Base-by-base conservation (phyloP, 225 moss, liverwort and hornwort genomes). In the Marchantia polymorpha region DNA sequence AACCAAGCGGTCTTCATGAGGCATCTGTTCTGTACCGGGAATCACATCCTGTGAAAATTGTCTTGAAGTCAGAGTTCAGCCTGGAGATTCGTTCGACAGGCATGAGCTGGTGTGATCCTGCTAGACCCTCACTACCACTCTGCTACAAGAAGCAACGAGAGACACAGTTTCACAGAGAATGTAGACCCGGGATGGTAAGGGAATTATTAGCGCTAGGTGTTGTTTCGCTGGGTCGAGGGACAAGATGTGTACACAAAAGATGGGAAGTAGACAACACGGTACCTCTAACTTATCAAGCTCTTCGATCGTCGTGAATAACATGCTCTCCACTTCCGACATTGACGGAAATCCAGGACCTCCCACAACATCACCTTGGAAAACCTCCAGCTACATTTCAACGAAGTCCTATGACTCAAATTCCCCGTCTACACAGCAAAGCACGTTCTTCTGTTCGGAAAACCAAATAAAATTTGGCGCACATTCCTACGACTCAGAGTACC, bases 301-400 rank as follows among this genome's bases (percentile, higher is more conserved):
- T 13, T 79, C 69, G 12, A 79, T 69, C 30, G 78, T 79, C 11
- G 78, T 68, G 19, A 79, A 15, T 4, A 79, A 69, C 31, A 69
- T 79, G 54, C 14, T 30, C 26, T 70, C 69, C 52, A 79, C 54
- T 7, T 29, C 19, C 31, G 30, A 52, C 27, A 70, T 26, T 8
- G 69, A 68, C 0, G 52, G 78, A 27, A 77, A 25, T 64, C 77
- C 77, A 0, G 77, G 46, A 48, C 63, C 77, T 53, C 78, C 78
- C 16, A 52, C 46, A 16, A 15, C 31, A 4, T 53, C 29, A 26
- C 69, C 69, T 56, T 52, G 31, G 46, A 49, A 69, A 52, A 69
- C 19, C 9, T 79, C 78, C 23, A 68, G 22, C 78, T 79, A 25
- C 68, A 79, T 11, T 52, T 5, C 39, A 39, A 39, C 39, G 39